phyloP scores from a whole-genome alignment of 2,329 filamentous ascomycete species.

The Phyllosticta citrichinensis region DNA sequence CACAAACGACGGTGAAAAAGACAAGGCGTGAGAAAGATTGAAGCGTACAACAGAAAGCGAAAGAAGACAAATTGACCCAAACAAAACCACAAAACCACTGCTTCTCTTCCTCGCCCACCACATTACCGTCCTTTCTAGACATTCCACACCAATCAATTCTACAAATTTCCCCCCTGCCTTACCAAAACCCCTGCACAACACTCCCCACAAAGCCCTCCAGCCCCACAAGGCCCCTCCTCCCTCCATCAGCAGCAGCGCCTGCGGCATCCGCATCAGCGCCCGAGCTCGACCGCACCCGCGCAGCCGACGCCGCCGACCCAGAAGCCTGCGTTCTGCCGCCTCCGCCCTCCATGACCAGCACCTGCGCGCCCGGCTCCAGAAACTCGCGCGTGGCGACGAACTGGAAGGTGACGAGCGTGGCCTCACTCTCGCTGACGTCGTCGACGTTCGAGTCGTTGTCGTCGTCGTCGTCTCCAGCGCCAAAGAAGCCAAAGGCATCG shows the following conservation, averaged over 20 bases:
- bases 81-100: too few species aligned
- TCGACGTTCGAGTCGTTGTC: conserved; percentile 29
- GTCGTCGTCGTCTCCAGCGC: conserved; percentile 35
- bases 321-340: conserved; percentile 28
- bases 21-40: too few species aligned
- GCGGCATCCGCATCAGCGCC: background rate
- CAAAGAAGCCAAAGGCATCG: conserved; percentile 46
- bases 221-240: conserved; percentile 43
- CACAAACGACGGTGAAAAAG: too few species aligned
- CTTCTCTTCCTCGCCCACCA: too few species aligned
- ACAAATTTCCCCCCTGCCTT: background rate
- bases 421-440: conserved; percentile 17
- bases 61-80: too few species aligned
- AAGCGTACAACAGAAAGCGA: too few species aligned
- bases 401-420: conserved; percentile 52
- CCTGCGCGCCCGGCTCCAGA: conserved; percentile 59
- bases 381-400: conserved; percentile 62
- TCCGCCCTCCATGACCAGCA: conserved; percentile 63
- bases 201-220: conserved; percentile 64
- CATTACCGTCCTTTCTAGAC: too few species aligned
- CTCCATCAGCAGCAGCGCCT: conserved; percentile 26
- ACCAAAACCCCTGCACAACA: conserved; percentile 34
- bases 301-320: background rate
- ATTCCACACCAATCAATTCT: too few species aligned
- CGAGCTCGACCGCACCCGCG: background rate